Evolutionary conservation across 495 filamentous ascomycete species (phyloP).

Genomic region (Penicillium goetzii): DNA sequence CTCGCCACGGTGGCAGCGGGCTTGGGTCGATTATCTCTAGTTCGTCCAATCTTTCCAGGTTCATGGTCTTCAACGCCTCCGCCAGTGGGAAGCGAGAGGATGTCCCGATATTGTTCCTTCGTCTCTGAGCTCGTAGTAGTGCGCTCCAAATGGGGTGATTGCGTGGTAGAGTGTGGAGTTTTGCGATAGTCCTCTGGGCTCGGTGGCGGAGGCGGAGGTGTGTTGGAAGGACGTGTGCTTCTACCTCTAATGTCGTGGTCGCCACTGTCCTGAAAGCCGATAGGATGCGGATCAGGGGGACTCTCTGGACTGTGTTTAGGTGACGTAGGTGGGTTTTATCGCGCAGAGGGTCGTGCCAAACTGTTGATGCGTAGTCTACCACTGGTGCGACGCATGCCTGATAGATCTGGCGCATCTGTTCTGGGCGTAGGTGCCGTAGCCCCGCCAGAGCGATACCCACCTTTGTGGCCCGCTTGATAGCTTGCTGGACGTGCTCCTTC

Average conservation of each 20-base stretch:
- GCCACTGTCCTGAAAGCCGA: constrained; percentile 2
- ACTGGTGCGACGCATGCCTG: constrained; percentile 5
- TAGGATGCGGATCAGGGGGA: not conserved
- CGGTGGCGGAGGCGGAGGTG: not conserved
- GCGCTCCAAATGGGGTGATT: constrained; percentile 18
- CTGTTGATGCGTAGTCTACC: constrained; percentile 11
- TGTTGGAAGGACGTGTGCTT: not conserved
- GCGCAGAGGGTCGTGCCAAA: constrained; percentile 18
- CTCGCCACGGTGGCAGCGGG: constrained; percentile 27
- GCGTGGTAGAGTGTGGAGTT: constrained; percentile 17
- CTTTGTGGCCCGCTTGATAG: constrained; percentile 6
- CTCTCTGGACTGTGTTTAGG: constrained; percentile 8
- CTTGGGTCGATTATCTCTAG: constrained; percentile 30
- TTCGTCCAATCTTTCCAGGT: constrained; percentile 13
- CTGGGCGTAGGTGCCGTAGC: constrained; percentile 11
- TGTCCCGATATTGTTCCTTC: constrained; percentile 15
- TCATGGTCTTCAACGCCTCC: constrained; percentile 21
- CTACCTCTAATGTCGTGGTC: not conserved
- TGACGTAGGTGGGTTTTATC: constrained; percentile 17
- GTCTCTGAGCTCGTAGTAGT: constrained; percentile 16
- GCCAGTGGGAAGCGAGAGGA: constrained; percentile 21
- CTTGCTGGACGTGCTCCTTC: constrained; percentile 6
- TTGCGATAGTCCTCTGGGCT: constrained; percentile 8
- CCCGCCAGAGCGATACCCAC: not conserved
- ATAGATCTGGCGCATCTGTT: constrained; percentile 13